Evolutionary conservation across 768 basidiomycete genomes (phyloP), one percentile per base, ranked within the genome.

Genomic region (Xerocomellus chrysenteron): DNA sequence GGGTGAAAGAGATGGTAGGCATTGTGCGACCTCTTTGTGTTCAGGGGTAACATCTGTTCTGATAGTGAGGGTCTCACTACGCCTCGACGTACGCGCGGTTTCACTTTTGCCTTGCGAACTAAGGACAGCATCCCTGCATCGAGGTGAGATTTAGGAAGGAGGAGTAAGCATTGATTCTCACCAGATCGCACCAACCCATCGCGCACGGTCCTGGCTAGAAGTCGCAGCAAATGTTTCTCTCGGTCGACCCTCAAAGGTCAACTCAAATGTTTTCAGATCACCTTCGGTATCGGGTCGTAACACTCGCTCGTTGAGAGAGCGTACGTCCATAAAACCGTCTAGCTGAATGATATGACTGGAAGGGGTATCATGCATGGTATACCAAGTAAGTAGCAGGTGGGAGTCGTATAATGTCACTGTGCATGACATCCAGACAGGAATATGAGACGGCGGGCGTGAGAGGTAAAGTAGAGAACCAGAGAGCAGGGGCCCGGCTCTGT

Each of bases 171-270:
- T 51, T 50, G 52, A 21, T 47, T 35, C 77, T 64, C 67, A 88
- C 89, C 89, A 91, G 46, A 90, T 82, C 4, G 84, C 81, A 62
- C 85, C 86, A 48, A 91, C 79, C 89, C 89, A 91, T 10, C 78
- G 79, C 4, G 87, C 87, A 49, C 89, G 76, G 54, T 87, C 86
- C 56, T 80, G 77, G 28, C 82, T 79, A 21, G 83, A 83, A 11
- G 74, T 68, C 3, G 81, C 83, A 0, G 86, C 88, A 66, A 91
- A 88, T 52, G 76, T 81, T 65, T 88, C 85, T 51, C 70, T 74
- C 4, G 69, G 70, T 24, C 75, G 69, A 14, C 77, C 82, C 50
- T 82, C 78, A 53, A 88, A 86, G 17, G 79, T 49, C n/a, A 91
- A 62, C 67, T 89, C 87, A 55, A 91, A 90, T 0, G 85, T 72